Conservation (phyloP, 2,329 filamentous ascomycete genomes). For the Fusarium hainanense region DNA sequence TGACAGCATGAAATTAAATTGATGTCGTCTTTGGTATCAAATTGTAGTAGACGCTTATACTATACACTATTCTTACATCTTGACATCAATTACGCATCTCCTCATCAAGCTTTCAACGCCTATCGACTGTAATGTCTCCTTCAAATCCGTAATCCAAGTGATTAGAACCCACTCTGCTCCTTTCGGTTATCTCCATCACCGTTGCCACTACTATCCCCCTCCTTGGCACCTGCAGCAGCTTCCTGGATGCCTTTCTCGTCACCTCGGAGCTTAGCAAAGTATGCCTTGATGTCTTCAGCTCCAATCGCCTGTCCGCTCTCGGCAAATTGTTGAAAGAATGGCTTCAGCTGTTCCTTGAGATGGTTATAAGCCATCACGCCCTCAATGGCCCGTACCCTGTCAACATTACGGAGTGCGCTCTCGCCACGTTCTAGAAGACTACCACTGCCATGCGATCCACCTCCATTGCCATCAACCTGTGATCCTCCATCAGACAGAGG, state of each 20-base stretch:
- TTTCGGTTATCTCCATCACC: slow-evolving; percentile 52
- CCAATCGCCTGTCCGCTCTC: slow-evolving; percentile 89
- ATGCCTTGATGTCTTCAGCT: slow-evolving; percentile 94
- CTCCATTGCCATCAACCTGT: slow-evolving; percentile 57
- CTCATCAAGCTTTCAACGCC: not conserved
- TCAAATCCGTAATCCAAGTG: not conserved
- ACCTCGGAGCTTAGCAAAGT: slow-evolving; percentile 93
- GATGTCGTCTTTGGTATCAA: not conserved
- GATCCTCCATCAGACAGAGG: slow-evolving; percentile 77
- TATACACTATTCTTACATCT: slow-evolving; percentile 33
- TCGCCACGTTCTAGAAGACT: slow-evolving; percentile 92
- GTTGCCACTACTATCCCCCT: slow-evolving; percentile 44
- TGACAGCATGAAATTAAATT: not conserved
- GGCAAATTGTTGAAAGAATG: slow-evolving; percentile 92
- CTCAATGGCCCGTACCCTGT: slow-evolving; percentile 92
- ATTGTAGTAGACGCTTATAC: slow-evolving; percentile 1
- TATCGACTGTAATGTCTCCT: not conserved
- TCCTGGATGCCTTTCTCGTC: slow-evolving; percentile 80
- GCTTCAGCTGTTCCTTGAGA: slow-evolving; percentile 94
- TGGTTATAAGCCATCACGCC: slow-evolving; percentile 99
- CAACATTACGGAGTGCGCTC: slow-evolving; percentile 89
- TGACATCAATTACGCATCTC: not conserved
- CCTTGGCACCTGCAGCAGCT: slow-evolving; percentile 59
- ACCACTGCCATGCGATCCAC: slow-evolving; percentile 75
- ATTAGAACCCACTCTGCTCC: slow-evolving; percentile 66